These are phyloP conservation scores for Phanerochaete carnosa DNA, from an alignment of 768 basidiomycete species.

Conservation along the genomic window DNA sequence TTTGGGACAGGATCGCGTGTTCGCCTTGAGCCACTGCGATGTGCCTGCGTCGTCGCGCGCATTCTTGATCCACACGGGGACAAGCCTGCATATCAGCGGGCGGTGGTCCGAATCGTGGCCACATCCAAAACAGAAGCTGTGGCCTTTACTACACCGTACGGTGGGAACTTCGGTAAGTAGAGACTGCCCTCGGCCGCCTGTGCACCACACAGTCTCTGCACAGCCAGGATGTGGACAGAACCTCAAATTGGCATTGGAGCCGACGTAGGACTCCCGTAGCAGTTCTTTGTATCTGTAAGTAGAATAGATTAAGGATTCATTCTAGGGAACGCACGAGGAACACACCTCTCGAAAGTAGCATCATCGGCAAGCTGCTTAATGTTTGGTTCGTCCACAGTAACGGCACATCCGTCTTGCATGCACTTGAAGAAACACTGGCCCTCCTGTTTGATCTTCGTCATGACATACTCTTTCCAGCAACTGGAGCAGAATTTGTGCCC, in stretches of 20 bases:
- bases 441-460: constrained; percentile 79
- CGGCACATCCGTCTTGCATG: constrained; percentile 75
- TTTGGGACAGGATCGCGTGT: constrained; percentile 94
- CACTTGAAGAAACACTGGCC: constrained; percentile 70
- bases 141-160: constrained; percentile 75
- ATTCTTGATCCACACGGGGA: constrained; percentile 92
- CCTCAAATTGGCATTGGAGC: constrained; percentile 72
- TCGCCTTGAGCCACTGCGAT: constrained; percentile 98
- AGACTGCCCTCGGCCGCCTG: constrained; percentile 61
- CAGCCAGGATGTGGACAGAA: constrained; percentile 96
- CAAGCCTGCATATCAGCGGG: constrained; percentile 85
- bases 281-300: constrained; percentile 59
- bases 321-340: neutral
- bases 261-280: constrained; percentile 87
- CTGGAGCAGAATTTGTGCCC: constrained; percentile 78
- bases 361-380: constrained; percentile 52
- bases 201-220: constrained; percentile 87
- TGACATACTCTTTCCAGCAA: constrained; percentile 81
- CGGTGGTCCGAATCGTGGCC: constrained; percentile 84
- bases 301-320: neutral
- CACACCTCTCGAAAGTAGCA: constrained; percentile 14
- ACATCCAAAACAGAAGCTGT: constrained; percentile 96
- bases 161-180: constrained; percentile 83
- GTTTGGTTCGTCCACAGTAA: constrained; percentile 60
- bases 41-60: constrained; percentile 97